Evolutionary conservation across 768 basidiomycete genomes (phyloP).

Genomic region (Mycena filopes): DNA sequence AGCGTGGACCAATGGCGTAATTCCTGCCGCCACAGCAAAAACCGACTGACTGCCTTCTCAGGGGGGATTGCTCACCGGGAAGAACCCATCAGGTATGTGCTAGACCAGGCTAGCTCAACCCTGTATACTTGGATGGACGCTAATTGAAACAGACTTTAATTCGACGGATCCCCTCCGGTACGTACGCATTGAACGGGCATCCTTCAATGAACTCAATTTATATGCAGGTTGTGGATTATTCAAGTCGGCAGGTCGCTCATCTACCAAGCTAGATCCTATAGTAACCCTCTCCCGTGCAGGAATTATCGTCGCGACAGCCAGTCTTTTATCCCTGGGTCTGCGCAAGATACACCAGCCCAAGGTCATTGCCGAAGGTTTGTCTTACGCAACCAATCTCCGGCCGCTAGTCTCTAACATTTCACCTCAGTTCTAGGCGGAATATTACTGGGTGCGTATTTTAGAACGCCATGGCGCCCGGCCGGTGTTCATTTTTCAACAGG

Average conservation of each 20-base stretch:
- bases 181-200: not conserved
- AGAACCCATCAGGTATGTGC: too few species aligned
- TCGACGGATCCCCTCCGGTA: slow-evolving; percentile 68
- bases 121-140: too few species aligned
- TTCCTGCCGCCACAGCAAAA: not conserved
- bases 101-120: too few species aligned
- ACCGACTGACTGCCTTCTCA: slow-evolving; percentile 37
- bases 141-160: slow-evolving; percentile 68
- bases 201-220: not conserved
- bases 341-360: slow-evolving; percentile 86
- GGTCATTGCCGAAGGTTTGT: slow-evolving; percentile 73
- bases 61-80: slow-evolving; percentile 82
- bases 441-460: slow-evolving; percentile 64
- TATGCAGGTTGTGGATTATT: slow-evolving; percentile 72
- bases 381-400: not conserved
- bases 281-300: slow-evolving; percentile 50
- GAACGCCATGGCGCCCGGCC: not conserved
- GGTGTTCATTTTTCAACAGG: slow-evolving; percentile 40
- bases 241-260: slow-evolving; percentile 69
- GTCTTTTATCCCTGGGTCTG: slow-evolving; percentile 76
- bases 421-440: slow-evolving; percentile 83
- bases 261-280: not conserved
- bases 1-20: not conserved
- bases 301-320: slow-evolving; percentile 85
- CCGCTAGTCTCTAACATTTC: not conserved